Evolutionary conservation across 2,329 filamentous ascomycete species (phyloP).

Genomic region (Cadophora gregata): DNA sequence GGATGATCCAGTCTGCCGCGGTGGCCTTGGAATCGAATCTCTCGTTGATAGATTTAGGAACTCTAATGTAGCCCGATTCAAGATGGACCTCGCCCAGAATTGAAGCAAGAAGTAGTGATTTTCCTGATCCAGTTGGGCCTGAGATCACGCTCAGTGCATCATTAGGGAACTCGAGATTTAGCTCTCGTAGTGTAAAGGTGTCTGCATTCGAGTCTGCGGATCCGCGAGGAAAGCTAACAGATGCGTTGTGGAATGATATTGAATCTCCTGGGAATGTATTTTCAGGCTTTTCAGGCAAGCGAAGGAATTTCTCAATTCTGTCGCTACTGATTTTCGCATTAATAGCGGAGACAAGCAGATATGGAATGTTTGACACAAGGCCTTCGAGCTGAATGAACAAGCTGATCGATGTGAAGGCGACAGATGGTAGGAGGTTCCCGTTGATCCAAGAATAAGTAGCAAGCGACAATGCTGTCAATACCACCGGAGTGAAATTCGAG

Average conservation of each 20-base stretch:
- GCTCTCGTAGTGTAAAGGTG: conserved; percentile 67
- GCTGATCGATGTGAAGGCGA: conserved; percentile 78
- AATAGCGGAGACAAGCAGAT: conserved; percentile 69
- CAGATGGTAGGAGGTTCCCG: conserved; percentile 67
- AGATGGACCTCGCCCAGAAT: conserved; percentile 78
- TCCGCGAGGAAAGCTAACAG: conserved; percentile 63
- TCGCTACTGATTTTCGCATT: conserved; percentile 75
- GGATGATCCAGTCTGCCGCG: conserved; percentile 67
- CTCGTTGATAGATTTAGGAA: conserved; percentile 47
- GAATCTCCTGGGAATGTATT: conserved; percentile 59
- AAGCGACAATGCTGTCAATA: conserved; percentile 73
- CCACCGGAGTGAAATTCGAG: conserved; percentile 74
- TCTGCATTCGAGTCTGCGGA: conserved; percentile 45
- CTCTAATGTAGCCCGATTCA: conserved; percentile 63
- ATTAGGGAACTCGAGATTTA: conserved; percentile 69
- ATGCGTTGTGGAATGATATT: conserved; percentile 68
- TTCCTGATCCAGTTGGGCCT: conserved; percentile 78
- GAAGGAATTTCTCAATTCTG: conserved; percentile 74
- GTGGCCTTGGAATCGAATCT: conserved; percentile 66
- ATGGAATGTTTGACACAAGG: conserved; percentile 71
- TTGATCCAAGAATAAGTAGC: conserved; percentile 69
- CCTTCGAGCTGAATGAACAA: conserved; percentile 75
- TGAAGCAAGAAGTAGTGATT: conserved; percentile 74
- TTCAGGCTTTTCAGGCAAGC: conserved; percentile 64
- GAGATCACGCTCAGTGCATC: conserved; percentile 75